Evolutionary conservation across 345 rosid species (phyloP).

Genomic region (Ceriops zippeliana): DNA sequence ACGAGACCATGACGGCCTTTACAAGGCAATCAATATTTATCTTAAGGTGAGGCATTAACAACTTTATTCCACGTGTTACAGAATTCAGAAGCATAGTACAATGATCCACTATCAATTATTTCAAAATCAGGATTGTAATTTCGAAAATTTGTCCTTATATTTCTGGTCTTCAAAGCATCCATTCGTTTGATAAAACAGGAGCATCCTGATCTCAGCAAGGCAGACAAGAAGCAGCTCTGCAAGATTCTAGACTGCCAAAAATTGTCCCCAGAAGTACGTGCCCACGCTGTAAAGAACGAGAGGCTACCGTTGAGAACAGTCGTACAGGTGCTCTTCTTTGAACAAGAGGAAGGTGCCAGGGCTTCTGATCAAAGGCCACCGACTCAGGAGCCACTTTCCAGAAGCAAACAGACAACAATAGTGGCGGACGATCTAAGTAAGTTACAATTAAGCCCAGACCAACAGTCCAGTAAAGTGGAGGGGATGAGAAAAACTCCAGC

Average conservation of each 20-base stretch:
- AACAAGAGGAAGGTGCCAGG: conserved; percentile 50
- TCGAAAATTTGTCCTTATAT: too few species aligned
- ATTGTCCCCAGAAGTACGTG: conserved; percentile 73
- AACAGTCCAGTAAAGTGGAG: conserved; percentile 7
- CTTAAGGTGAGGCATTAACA: conserved; percentile 55
- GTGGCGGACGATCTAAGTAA: conserved; percentile 12
- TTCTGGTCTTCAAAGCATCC: too few species aligned
- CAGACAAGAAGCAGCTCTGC: conserved; percentile 77
- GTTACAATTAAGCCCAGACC: conserved; percentile 29
- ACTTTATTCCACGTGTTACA: background rate
- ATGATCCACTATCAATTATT: too few species aligned
- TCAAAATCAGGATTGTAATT: too few species aligned
- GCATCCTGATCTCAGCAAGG: conserved; percentile 82
- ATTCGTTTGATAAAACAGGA: conserved; percentile 39
- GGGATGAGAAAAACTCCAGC: conserved; percentile 14
- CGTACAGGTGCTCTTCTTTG: conserved; percentile 88
- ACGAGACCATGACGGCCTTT: conserved; percentile 74
- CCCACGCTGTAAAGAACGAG: conserved; percentile 93
- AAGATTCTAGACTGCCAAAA: conserved; percentile 88
- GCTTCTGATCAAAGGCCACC: conserved; percentile 16
- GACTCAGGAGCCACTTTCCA: conserved; percentile 19
- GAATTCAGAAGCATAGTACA: too few species aligned
- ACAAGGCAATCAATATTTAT: conserved; percentile 79
- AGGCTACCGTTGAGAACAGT: conserved; percentile 89
- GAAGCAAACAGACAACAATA: conserved; percentile 27